These are phyloP conservation scores for Capronia coronata DNA, from an alignment of 2,329 filamentous ascomycete species.

Conservation along the genomic window DNA sequence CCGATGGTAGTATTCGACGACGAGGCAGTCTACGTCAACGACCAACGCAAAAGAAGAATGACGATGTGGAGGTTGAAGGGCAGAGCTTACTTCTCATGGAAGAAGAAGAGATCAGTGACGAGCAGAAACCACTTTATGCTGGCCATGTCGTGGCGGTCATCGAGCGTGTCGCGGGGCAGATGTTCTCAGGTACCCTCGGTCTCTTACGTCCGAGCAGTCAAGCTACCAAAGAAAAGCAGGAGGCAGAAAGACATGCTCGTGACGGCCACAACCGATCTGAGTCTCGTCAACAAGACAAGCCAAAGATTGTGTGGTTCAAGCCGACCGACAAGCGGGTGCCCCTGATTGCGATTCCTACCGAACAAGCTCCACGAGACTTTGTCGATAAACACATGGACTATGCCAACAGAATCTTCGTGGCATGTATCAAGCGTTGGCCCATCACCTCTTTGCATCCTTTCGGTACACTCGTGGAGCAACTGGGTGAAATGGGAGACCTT, in stretches of 20 bases:
- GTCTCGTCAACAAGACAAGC: constrained; percentile 86
- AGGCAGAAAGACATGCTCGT: constrained; percentile 86
- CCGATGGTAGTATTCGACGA: constrained; percentile 80
- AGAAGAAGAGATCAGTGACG: constrained; percentile 97
- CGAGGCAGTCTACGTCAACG: constrained; percentile 93
- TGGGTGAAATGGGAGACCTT: constrained; percentile 93
- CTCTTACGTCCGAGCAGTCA: constrained; percentile 93
- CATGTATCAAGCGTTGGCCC: constrained; percentile 98
- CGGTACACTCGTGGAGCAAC: constrained; percentile 91
- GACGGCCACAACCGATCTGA: constrained; percentile 71
- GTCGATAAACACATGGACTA: constrained; percentile 98
- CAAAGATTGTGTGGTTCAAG: constrained; percentile 99
- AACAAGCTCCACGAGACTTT: constrained; percentile 94
- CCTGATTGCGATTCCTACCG: constrained; percentile 93
- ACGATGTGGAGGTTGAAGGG: constrained; percentile 96
- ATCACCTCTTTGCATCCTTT: constrained; percentile 99
- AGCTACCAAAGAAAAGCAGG: constrained; percentile 98
- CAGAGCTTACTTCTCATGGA: constrained; percentile 95
- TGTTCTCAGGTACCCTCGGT: constrained; percentile 96
- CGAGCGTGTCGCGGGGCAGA: constrained; percentile 92
- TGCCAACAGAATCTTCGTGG: constrained; percentile 94
- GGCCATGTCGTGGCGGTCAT: constrained; percentile 96
- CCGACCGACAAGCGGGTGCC: constrained; percentile 98
- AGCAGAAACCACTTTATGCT: constrained; percentile 94
- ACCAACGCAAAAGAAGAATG: constrained; percentile 99